Conservation (phyloP, 805 yeast species). For the Candida broadrunensis region DNA sequence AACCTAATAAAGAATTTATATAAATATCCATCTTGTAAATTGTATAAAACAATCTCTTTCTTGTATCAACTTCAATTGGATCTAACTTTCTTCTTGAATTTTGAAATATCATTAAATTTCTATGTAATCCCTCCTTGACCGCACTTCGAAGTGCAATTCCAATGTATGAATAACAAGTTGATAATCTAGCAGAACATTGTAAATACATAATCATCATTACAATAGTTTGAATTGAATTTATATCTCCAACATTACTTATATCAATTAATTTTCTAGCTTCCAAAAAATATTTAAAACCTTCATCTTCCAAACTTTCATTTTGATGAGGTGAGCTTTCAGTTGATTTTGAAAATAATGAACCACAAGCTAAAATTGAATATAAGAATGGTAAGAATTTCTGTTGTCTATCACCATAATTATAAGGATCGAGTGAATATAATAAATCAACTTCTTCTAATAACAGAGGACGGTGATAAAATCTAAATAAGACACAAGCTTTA, state of each 20-base stretch:
- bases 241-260: conserved; percentile 79
- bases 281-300: conserved; percentile 75
- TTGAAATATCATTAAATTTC: conserved; percentile 53
- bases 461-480: conserved; percentile 85
- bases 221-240: conserved; percentile 78
- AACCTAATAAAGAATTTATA: conserved; percentile 80
- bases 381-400: conserved; percentile 74
- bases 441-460: conserved; percentile 71
- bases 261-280: conserved; percentile 80
- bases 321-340: conserved; percentile 13
- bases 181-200: conserved; percentile 83
- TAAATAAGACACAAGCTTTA: conserved; percentile 78
- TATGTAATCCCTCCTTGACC: conserved; percentile 75
- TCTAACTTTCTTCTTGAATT: conserved; percentile 52
- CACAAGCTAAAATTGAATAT: conserved; percentile 86
- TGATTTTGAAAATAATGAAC: conserved; percentile 66
- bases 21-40: conserved; percentile 89
- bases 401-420: conserved; percentile 67
- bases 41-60: conserved; percentile 86
- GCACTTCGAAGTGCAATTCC: conserved; percentile 87
- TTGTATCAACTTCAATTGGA: conserved; percentile 77
- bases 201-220: conserved; percentile 83
- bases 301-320: conserved; percentile 56
- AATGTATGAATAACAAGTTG: conserved; percentile 85
- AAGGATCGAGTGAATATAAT: conserved; percentile 73